Conservation (phyloP, 371 early-diverging fungal genomes). For the Mucor racemosus region DNA sequence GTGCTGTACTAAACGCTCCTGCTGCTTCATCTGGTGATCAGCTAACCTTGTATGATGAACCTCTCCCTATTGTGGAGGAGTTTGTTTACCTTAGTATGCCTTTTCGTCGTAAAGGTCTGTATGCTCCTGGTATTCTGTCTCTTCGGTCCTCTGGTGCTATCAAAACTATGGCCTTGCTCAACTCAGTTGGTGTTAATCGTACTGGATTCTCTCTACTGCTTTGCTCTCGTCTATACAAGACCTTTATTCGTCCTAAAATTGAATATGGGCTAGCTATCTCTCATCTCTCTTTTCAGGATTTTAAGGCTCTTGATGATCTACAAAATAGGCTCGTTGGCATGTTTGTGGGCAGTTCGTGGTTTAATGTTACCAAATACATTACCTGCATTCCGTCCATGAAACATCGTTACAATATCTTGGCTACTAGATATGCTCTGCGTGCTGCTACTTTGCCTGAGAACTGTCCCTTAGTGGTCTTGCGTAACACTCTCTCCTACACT, state of each 20-base stretch:
- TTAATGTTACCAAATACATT: conserved; percentile 11
- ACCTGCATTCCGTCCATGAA: conserved; percentile 10
- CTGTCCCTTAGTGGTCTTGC: no score
- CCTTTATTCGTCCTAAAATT: conserved; percentile 11
- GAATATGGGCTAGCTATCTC: neutral
- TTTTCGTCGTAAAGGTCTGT: no score
- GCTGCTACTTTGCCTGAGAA: no score
- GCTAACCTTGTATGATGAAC: conserved; percentile 12
- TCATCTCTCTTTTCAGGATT: neutral
- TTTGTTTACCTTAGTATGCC: no score
- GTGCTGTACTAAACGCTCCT: conserved; percentile 25
- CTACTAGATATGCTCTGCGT: neutral
- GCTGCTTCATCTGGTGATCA: no score
- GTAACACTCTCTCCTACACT: no score
- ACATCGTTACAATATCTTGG: conserved; percentile 1
- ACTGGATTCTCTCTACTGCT: conserved; percentile 7
- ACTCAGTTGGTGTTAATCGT: neutral
- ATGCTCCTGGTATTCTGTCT: no score
- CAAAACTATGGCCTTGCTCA: no score
- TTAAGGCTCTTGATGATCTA: neutral
- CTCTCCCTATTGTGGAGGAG: conserved; percentile 14
- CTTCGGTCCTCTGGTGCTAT: no score
- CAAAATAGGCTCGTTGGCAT: conserved; percentile 1
- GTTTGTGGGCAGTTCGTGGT: conserved; percentile 1
- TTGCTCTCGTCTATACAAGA: conserved; percentile 4